Base-by-base conservation (phyloP, 352 stramenopile genomes). In the Globisporangium recalcitrans region DNA sequence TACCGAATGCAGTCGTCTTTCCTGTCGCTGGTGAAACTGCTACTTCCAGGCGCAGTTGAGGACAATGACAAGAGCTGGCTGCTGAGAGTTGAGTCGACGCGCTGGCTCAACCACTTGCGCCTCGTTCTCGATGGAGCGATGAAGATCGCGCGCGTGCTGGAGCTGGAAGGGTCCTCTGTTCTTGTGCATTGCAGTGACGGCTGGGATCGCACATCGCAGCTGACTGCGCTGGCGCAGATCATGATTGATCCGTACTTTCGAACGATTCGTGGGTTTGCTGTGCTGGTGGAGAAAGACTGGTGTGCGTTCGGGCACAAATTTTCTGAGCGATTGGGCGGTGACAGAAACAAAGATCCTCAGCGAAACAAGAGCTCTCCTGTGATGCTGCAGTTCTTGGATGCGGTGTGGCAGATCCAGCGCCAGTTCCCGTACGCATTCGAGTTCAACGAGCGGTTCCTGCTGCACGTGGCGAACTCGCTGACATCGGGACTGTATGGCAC, bases 1-100 rank as follows among this genome's bases (percentile, higher is more conserved):
- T 96, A 98, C 64, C 89, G 83, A 1, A 95, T 98, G 81, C 84
- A 93, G 64, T 90, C 82, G 52, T 87, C 85, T 21, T 87, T 85
- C 48, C 71, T 80, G 62, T 73, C 75, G 8, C 52, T 95, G 9
- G 69, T 91, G 56, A 93, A 93, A 65, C 67, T 95, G 11, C 68
- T 90, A 24, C 52, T 91, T 21, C 79, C 81, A 42, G 77, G 78
- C 29, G 80, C 80, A 31, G 61, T 80, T 24, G 80, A 89, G 1
- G 83, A 92, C 57, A 73, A 75, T 24, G 83, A 91, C 48, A 81
- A 83, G 51, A 73, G 78, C 10, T 95, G 79, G 77, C 58, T 86
- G 57, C 75, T 85, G 4, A 88, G 72, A 60, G 65, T 93, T 21
- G 83, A 92, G 63, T 87, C 78, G 0, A 96, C 85, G 13, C 77